Conservation (phyloP, 2,329 filamentous ascomycete species). For the Karstenula rhodostoma region DNA sequence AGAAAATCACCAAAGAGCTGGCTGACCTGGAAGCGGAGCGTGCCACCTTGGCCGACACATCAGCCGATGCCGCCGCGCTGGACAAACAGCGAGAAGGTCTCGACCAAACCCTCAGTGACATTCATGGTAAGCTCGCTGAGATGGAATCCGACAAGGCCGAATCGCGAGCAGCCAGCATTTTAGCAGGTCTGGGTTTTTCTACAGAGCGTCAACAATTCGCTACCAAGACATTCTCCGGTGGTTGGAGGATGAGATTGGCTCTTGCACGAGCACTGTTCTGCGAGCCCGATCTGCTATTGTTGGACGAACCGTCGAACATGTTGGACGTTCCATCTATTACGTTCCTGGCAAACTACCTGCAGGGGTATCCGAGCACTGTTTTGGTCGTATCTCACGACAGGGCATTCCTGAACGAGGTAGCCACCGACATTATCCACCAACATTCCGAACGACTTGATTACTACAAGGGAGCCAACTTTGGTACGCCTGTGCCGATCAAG, state of each 20-base stretch:
- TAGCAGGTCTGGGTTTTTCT: conserved; percentile 97
- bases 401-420: conserved; percentile 97
- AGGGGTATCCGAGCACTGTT: conserved; percentile 91
- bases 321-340: conserved; percentile 99
- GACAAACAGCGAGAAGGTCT: conserved; percentile 89
- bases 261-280: conserved; percentile 96
- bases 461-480: conserved; percentile 96
- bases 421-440: conserved; percentile 99
- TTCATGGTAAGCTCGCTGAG: conserved; percentile 90
- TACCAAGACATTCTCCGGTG: conserved; percentile 98
- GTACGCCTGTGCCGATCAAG: conserved; percentile 40
- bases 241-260: conserved; percentile 98
- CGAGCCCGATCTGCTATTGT: conserved; percentile 92
- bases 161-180: conserved; percentile 90
- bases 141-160: conserved; percentile 99
- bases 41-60: conserved; percentile 85
- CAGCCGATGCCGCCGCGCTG: conserved; percentile 82
- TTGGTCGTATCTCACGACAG: conserved; percentile 98
- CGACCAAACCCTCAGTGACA: conserved; percentile 88
- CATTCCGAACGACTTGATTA: conserved; percentile 97
- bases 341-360: conserved; percentile 95
- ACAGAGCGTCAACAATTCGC: conserved; percentile 88
- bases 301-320: conserved; percentile 99
- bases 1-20: conserved; percentile 80
- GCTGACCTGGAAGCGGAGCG: conserved; percentile 80